Percentiles rank a stretch among this genome's conserved stretches.
Conservation (phyloP, 2,329 filamentous ascomycete genomes). For the Epichloe coenophiala region DNA sequence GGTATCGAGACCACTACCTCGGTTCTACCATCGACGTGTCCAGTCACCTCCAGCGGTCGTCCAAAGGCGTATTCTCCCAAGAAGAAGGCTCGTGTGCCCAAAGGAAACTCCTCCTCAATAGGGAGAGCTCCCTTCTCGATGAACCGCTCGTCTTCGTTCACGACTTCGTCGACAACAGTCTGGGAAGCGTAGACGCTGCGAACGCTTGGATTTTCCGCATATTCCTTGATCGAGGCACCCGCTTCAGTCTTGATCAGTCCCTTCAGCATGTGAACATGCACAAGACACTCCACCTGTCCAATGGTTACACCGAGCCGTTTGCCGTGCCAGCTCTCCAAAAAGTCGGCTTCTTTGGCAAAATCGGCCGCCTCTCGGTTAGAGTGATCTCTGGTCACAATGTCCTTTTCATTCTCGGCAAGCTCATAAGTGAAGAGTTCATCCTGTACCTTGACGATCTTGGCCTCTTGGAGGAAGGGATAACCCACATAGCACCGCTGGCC, state of each 20-base stretch:
- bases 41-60: constrained; percentile 69
- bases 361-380: constrained; percentile 63
- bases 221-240: constrained; percentile 86
- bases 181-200: constrained; percentile 88
- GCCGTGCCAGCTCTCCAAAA: constrained; percentile 77
- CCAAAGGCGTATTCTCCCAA: constrained; percentile 89
- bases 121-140: constrained; percentile 81
- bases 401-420: constrained; percentile 49
- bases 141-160: constrained; percentile 86
- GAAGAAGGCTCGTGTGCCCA: constrained; percentile 77
- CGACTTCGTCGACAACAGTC: constrained; percentile 75
- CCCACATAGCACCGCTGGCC: constrained; percentile 81
- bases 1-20: constrained; percentile 65
- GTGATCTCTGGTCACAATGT: constrained; percentile 58
- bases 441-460: constrained; percentile 74
- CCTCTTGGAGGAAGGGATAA: constrained; percentile 91
- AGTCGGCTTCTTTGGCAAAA: constrained; percentile 71
- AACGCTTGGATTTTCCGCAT: constrained; percentile 69
- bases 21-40: constrained; percentile 60
- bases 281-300: constrained; percentile 73
- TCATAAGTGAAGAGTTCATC: constrained; percentile 89
- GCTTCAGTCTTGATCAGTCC: constrained; percentile 83
- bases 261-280: constrained; percentile 88
- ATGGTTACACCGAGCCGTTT: constrained; percentile 82
- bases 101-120: constrained; percentile 82